Base-by-base conservation (phyloP, 2,329 filamentous ascomycete species). In the Myriosclerotinia curreyana region DNA sequence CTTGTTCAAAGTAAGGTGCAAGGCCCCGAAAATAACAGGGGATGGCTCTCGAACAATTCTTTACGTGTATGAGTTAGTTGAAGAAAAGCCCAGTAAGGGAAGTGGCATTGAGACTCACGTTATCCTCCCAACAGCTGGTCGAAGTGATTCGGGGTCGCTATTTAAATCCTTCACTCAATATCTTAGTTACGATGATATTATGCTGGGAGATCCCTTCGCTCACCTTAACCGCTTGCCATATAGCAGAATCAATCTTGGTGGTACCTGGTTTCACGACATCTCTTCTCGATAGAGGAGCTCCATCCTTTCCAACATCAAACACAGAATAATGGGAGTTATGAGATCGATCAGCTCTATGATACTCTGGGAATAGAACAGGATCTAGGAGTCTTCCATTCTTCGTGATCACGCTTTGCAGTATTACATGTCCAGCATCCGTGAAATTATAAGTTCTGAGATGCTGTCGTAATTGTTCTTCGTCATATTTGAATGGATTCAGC, bases 11-110 rank as follows among this genome's bases (percentile, higher is more conserved):
- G 83, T 83, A 63, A 85, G 75, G 70, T 87, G 85, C 2, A 86
- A 75, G 0, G 83, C 82, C 2, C 81, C 84, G 60, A 87, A 83
- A 44, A 85, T 79, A 8, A 86, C 78, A 0, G 85, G 83, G 2
- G 83, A 82, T 1, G 84, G 85, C 68, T 88, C 85, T 67, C 85
- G 80, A 34, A 86, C 77, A 66, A 87, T 83, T 0, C 64, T 65
- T 48, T 59, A 22, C 1, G 44, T 6, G 12, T 9, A 2, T 38
- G 8, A 28, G 15, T 55, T 20, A 48, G 55, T 46, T 38, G 7
- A 20, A 48, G 5, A 17, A 22, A 48, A 20, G 8, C 14, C 6
- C 5, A 3, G 20, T 25, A 25, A 25, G 7, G 31, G 55, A 48
- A n/a, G 17, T 14, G n/a, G n/a, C 9, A 36, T 1, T 5, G 28